Evolutionary conservation across 352 stramenopile species (phyloP).

Genomic region (Ophiocytium majus): DNA sequence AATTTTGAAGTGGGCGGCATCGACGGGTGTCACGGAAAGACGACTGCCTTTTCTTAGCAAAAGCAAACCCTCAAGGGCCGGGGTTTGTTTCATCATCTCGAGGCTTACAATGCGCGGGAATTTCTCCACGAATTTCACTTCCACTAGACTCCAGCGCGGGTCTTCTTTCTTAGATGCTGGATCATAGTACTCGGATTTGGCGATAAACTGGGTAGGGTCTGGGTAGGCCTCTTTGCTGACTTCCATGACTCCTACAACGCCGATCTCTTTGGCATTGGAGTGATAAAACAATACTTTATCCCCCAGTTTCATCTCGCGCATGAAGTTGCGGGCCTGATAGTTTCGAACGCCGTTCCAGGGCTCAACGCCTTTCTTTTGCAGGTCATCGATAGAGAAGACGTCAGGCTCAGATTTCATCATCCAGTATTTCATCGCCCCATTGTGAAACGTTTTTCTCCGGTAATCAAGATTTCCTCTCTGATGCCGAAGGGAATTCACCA

Average conservation of each 20-base stretch:
- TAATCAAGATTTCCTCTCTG: constrained; percentile 5
- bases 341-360: constrained; percentile 27
- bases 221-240: constrained; percentile 22
- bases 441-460: neutral
- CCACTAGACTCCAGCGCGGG: neutral
- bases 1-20: neutral
- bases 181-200: constrained; percentile 26
- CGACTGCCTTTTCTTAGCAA: neutral
- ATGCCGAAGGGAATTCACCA: neutral
- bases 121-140: neutral
- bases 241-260: neutral
- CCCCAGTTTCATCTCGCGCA: constrained; percentile 27
- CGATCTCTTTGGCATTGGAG: neutral
- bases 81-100: neutral
- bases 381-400: constrained; percentile 17
- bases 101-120: neutral
- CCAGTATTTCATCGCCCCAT: constrained; percentile 24
- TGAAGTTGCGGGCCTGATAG: constrained; percentile 36
- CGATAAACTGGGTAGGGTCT: constrained; percentile 9
- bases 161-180: neutral
- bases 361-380: constrained; percentile 15
- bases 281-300: constrained; percentile 32
- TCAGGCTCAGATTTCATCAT: constrained; percentile 35
- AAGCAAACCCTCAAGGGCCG: neutral
- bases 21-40: neutral